phyloP scores from a whole-genome alignment of 2,329 filamentous ascomycete species.

The Myrmaecium sp. region DNA sequence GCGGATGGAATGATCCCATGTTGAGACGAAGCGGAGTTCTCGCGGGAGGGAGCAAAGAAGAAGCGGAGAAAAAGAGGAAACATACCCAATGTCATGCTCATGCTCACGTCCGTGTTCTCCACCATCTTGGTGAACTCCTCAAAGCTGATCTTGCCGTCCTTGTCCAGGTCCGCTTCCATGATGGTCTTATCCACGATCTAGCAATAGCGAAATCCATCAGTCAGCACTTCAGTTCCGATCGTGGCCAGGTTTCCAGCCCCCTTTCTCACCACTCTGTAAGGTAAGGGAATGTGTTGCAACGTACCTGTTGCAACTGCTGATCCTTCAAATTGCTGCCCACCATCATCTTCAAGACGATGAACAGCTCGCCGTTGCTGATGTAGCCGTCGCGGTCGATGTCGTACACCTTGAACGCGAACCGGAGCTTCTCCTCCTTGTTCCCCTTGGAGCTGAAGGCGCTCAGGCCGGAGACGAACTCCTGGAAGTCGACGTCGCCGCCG shows the following conservation, averaged over 20 bases:
- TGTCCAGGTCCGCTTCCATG: constrained; percentile 95
- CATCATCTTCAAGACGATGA: constrained; percentile 99
- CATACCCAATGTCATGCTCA: constrained; percentile 52
- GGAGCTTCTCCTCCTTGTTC: constrained; percentile 97
- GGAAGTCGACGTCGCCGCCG: constrained; percentile 93
- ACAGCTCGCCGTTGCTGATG: constrained; percentile 97
- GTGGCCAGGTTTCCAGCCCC: not conserved
- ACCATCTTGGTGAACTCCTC: constrained; percentile 99
- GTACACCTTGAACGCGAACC: constrained; percentile 98
- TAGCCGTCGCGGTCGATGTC: constrained; percentile 97
- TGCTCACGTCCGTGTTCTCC: constrained; percentile 65
- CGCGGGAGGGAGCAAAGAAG: no score
- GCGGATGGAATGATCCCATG: no score
- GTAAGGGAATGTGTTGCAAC: constrained; percentile 2
- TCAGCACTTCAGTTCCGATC: no score
- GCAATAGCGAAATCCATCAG: not conserved
- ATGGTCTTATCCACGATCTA: constrained; percentile 99
- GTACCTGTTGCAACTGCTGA: constrained; percentile 78
- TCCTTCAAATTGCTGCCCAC: constrained; percentile 98
- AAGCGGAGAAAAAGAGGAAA: constrained; percentile 3
- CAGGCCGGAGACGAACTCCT: constrained; percentile 92
- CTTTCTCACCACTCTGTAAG: not conserved
- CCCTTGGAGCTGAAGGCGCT: constrained; percentile 95
- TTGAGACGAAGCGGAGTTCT: no score
- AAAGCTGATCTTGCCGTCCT: constrained; percentile 96